Evolutionary conservation across 192 early-diverging fungal genomes (phyloP).

Genomic region (Chytriomyces confervae): DNA sequence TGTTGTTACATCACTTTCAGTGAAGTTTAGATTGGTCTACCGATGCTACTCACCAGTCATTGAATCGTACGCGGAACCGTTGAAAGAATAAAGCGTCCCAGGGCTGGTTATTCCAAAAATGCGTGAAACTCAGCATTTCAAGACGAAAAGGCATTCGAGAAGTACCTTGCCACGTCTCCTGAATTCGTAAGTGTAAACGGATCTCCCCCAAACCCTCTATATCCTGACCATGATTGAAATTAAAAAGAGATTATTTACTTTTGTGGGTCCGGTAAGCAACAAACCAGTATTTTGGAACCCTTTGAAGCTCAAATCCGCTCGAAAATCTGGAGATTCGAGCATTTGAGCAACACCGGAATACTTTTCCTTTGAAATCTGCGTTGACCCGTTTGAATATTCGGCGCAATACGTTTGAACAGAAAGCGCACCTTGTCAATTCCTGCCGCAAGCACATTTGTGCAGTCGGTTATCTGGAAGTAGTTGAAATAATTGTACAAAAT

Average conservation of each 20-base stretch:
- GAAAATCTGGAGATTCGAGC: neutral
- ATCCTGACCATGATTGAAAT: neutral
- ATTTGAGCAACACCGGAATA: neutral
- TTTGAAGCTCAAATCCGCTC: neutral
- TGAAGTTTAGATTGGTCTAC: neutral
- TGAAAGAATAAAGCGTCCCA: neutral
- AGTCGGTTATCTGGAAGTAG: neutral
- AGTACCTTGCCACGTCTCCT: slow-evolving; percentile 3
- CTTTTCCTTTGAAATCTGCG: neutral
- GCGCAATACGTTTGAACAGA: no score
- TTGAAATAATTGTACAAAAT: neutral
- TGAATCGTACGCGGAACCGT: neutral
- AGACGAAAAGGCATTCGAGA: neutral
- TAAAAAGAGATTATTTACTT: neutral
- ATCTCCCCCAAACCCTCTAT: neutral
- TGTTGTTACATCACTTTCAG: neutral
- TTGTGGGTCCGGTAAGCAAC: neutral
- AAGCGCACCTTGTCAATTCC: neutral
- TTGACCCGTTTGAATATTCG: no score
- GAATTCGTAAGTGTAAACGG: neutral
- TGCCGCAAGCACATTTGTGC: neutral
- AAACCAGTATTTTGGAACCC: neutral
- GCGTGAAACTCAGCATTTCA: neutral
- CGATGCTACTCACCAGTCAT: neutral
- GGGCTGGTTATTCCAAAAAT: neutral